A percentile compares a stretch with the other conserved stretches of the same genome.
phyloP scores from a whole-genome alignment of 75 land plant genomes.

The Picea sitchensis region DNA sequence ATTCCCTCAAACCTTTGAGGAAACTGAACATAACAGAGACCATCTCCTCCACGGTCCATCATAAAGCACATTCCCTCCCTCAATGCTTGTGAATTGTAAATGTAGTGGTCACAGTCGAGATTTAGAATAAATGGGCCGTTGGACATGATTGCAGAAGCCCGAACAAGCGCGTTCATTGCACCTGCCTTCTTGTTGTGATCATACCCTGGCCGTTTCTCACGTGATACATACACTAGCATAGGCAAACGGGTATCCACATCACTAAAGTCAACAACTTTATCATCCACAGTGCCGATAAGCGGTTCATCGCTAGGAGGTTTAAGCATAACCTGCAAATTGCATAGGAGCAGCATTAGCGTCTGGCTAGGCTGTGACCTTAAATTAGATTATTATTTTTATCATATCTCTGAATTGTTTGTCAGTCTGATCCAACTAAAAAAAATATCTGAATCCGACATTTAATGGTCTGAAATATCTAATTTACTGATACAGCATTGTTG shows the following conservation, averaged over 20 bases:
- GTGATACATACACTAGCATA: constrained; percentile 58
- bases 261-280: constrained; percentile 32
- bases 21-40: constrained; percentile 54
- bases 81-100: constrained; percentile 52
- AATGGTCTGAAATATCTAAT: neutral
- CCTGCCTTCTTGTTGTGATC: constrained; percentile 80
- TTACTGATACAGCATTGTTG: neutral
- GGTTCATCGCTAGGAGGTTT: constrained; percentile 67
- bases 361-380: neutral
- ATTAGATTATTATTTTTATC: too few species aligned
- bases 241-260: constrained; percentile 59
- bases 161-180: constrained; percentile 70
- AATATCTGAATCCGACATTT: neutral
- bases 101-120: constrained; percentile 70
- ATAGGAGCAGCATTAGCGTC: neutral
- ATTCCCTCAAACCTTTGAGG: constrained; percentile 64
- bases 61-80: constrained; percentile 62
- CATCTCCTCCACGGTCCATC: constrained; percentile 65
- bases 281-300: constrained; percentile 37
- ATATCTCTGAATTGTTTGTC: neutral
- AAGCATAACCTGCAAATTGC: constrained; percentile 60
- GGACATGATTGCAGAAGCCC: constrained; percentile 62
- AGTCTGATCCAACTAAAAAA: neutral
- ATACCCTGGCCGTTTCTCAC: constrained; percentile 65
- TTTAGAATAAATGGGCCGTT: constrained; percentile 67